Percentiles rank a stretch among this genome's conserved stretches.
Conservation (phyloP, 306 rosid genomes). For the Medicago ruthenica region DNA sequence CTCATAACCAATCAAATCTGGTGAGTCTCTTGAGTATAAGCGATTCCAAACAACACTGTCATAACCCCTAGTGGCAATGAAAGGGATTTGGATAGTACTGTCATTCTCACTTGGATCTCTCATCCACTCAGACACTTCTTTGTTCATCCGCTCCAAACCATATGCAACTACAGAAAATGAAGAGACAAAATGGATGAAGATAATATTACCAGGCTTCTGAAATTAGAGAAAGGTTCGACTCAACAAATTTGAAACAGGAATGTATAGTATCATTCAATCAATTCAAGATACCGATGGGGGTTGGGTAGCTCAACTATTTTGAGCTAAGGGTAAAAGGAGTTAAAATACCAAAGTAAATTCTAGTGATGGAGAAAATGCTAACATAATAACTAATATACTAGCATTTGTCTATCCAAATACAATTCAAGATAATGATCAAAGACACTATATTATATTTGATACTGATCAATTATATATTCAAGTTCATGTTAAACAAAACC, state of each 20-base stretch:
- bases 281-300: too few relatives aligned
- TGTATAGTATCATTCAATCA: neutral
- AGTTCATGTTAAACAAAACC: slow-evolving; percentile 8
- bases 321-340: too few relatives aligned
- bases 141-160: slow-evolving; percentile 84
- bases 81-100: slow-evolving; percentile 56
- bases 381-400: too few relatives aligned
- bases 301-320: too few relatives aligned
- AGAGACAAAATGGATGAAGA: slow-evolving; percentile 17
- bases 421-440: too few relatives aligned
- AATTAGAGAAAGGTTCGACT: slow-evolving; percentile 33
- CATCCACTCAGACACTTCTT: slow-evolving; percentile 94
- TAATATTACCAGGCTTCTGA: slow-evolving; percentile 46
- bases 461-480: neutral
- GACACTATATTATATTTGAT: neutral
- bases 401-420: too few relatives aligned
- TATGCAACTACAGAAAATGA: slow-evolving; percentile 66
- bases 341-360: too few relatives aligned
- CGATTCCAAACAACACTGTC: slow-evolving; percentile 98
- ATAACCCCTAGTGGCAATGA: slow-evolving; percentile 88
- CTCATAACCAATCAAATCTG: slow-evolving; percentile 65
- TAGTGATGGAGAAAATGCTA: too few relatives aligned
- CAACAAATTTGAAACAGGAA: slow-evolving; percentile 34
- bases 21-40: slow-evolving; percentile 78
- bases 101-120: slow-evolving; percentile 60